phyloP scores from a whole-genome alignment of 352 stramenopile species.

The Globisporangium canariense region DNA sequence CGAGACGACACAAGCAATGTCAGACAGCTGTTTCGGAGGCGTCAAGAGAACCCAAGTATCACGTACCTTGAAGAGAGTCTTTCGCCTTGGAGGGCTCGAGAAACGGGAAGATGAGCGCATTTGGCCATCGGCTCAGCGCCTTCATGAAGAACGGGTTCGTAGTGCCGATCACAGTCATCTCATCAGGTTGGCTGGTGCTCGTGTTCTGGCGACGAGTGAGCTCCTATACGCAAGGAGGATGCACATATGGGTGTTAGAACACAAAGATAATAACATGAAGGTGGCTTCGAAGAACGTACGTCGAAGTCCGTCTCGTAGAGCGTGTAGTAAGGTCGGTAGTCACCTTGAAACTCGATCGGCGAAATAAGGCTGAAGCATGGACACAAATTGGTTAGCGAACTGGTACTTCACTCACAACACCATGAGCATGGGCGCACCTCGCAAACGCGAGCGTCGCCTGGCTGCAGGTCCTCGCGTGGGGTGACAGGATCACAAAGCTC shows the following conservation, averaged over 20 bases:
- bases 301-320: slow-evolving; percentile 87
- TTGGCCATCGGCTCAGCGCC: slow-evolving; percentile 75
- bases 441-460: slow-evolving; percentile 78
- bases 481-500: slow-evolving; percentile 75
- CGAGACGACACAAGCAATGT: neutral
- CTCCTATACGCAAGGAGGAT: slow-evolving; percentile 21
- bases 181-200: slow-evolving; percentile 38
- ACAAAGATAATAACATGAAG: neutral
- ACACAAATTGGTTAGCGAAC: neutral
- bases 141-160: slow-evolving; percentile 90
- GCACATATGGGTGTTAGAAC: neutral
- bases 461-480: slow-evolving; percentile 74
- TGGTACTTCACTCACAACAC: neutral
- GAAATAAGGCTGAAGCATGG: slow-evolving; percentile 61
- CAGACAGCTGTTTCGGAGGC: neutral
- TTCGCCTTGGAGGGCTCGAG: slow-evolving; percentile 31
- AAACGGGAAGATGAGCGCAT: slow-evolving; percentile 78
- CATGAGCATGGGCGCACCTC: slow-evolving; percentile 32
- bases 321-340: slow-evolving; percentile 85
- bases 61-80: slow-evolving; percentile 18
- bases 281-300: slow-evolving; percentile 24
- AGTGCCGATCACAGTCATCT: slow-evolving; percentile 70
- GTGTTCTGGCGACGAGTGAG: slow-evolving; percentile 54
- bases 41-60: neutral
- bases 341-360: slow-evolving; percentile 71